These are phyloP conservation scores for Pythium coloratum DNA, from an alignment of 352 stramenopile species.

Conservation along the genomic window DNA sequence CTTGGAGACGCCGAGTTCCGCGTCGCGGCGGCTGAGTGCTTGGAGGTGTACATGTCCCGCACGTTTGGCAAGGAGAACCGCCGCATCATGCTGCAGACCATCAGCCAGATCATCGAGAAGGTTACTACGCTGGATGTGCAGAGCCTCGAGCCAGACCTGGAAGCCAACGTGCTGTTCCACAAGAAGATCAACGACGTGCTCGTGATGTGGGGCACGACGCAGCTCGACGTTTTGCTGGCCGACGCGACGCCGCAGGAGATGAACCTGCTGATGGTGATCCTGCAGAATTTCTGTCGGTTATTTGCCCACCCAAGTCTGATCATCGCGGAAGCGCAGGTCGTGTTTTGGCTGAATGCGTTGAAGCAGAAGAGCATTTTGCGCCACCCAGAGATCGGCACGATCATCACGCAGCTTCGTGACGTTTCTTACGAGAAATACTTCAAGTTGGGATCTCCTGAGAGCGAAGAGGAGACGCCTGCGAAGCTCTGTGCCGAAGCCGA, in stretches of 20 bases:
- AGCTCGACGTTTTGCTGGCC: slow-evolving; percentile 56
- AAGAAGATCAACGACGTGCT: slow-evolving; percentile 79
- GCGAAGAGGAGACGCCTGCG: slow-evolving; percentile 41
- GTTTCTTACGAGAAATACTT: slow-evolving; percentile 83
- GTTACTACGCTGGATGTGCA: slow-evolving; percentile 45
- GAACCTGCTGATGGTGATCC: slow-evolving; percentile 41
- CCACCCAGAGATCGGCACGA: slow-evolving; percentile 5
- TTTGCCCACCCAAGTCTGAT: slow-evolving; percentile 72
- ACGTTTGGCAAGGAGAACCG: slow-evolving; percentile 73
- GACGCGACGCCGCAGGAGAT: slow-evolving; percentile 48
- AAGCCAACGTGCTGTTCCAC: slow-evolving; percentile 60
- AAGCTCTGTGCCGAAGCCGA: slow-evolving; percentile 54
- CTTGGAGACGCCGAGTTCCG: slow-evolving; percentile 58
- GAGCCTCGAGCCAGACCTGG: slow-evolving; percentile 44
- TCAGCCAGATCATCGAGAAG: slow-evolving; percentile 58
- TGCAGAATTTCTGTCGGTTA: slow-evolving; percentile 52
- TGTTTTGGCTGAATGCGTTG: slow-evolving; percentile 70
- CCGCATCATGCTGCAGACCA: slow-evolving; percentile 60
- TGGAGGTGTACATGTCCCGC: slow-evolving; percentile 70
- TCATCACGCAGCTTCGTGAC: slow-evolving; percentile 42
- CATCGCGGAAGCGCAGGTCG: slow-evolving; percentile 67
- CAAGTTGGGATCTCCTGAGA: slow-evolving; percentile 67
- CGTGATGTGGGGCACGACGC: slow-evolving; percentile 65
- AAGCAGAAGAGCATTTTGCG: slow-evolving; percentile 65
- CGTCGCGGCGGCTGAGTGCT: slow-evolving; percentile 57